phyloP scores from a whole-genome alignment of 2,329 filamentous ascomycete species.

The Ilyonectria destructans region DNA sequence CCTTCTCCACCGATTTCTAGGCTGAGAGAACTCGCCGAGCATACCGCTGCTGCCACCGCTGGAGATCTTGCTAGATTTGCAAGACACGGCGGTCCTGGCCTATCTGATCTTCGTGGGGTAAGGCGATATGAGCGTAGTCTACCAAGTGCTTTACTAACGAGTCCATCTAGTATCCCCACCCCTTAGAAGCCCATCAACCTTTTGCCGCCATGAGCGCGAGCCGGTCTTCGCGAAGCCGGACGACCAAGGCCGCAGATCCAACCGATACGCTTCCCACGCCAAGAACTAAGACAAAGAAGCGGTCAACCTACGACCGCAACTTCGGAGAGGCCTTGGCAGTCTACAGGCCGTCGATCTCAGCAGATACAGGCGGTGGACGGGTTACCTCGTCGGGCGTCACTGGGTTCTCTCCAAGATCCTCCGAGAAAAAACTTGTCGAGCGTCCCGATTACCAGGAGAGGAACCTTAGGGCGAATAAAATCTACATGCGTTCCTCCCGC shows the following conservation, averaged over 20 bases:
- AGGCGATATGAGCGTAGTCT: not conserved
- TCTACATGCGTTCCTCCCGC: too few relatives aligned
- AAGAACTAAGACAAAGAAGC: constrained; percentile 30
- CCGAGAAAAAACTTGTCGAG: constrained; percentile 10
- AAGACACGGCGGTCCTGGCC: constrained; percentile 46
- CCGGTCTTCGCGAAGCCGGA: constrained; percentile 29
- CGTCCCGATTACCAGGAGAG: not conserved
- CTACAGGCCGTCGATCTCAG: constrained; percentile 33
- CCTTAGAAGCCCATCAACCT: not conserved
- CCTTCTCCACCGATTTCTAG: constrained; percentile 1
- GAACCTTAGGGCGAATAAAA: not conserved
- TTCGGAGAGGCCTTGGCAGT: constrained; percentile 51
- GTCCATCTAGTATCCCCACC: not conserved
- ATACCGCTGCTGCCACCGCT: not conserved
- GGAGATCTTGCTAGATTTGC: constrained; percentile 43
- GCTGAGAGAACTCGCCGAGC: not conserved
- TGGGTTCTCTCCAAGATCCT: not conserved
- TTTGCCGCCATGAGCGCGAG: constrained; percentile 25
- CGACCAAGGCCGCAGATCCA: constrained; percentile 29
- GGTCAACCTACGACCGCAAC: constrained; percentile 49
- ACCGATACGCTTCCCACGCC: not conserved
- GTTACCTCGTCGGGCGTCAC: not conserved
- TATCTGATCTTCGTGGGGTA: constrained; percentile 42
- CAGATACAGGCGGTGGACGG: not conserved
- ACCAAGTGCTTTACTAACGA: not conserved